A percentile compares a stretch with the other conserved stretches of the same genome.
phyloP scores from a whole-genome alignment of 1,284 basidiomycete species.

The Psilocybe mexicana region DNA sequence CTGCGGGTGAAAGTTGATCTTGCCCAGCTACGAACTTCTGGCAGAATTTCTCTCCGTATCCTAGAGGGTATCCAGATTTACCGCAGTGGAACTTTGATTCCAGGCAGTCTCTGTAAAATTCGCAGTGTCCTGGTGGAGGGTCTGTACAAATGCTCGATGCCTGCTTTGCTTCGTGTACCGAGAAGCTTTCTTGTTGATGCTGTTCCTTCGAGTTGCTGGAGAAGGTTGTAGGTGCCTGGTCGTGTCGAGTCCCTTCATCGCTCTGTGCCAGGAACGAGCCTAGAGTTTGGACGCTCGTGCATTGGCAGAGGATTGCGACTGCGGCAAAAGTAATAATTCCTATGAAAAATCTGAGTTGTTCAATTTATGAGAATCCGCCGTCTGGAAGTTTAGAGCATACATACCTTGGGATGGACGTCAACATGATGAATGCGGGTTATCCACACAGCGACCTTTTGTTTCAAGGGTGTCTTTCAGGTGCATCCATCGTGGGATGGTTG shows the following conservation, averaged over 20 bases:
- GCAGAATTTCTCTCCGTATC: conserved; percentile 41
- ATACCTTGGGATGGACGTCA: not conserved
- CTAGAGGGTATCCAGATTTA: conserved; percentile 41
- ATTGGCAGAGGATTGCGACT: not conserved
- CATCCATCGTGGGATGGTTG: not conserved
- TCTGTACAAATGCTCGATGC: conserved; percentile 27
- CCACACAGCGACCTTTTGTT: too few relatives aligned
- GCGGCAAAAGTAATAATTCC: not conserved
- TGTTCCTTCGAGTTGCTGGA: not conserved
- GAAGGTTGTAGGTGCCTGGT: not conserved
- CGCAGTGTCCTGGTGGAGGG: conserved; percentile 40
- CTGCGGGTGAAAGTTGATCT: conserved; percentile 28
- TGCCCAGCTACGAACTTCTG: conserved; percentile 35
- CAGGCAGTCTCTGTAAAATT: conserved; percentile 45
- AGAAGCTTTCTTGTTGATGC: not conserved
- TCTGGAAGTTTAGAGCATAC: not conserved
- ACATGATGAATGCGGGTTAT: not conserved
- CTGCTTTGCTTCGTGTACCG: not conserved
- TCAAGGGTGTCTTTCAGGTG: too few relatives aligned
- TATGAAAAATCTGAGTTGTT: not conserved
- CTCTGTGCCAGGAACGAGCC: not conserved
- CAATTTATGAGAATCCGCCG: not conserved
- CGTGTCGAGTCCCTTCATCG: not conserved
- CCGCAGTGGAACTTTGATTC: conserved; percentile 46
- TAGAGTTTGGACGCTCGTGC: not conserved